A percentile compares a stretch with the other conserved stretches of the same genome.
Evolutionary conservation across 2,329 filamentous ascomycete genomes (phyloP).

Genomic region (Diaporthe citriasiana): DNA sequence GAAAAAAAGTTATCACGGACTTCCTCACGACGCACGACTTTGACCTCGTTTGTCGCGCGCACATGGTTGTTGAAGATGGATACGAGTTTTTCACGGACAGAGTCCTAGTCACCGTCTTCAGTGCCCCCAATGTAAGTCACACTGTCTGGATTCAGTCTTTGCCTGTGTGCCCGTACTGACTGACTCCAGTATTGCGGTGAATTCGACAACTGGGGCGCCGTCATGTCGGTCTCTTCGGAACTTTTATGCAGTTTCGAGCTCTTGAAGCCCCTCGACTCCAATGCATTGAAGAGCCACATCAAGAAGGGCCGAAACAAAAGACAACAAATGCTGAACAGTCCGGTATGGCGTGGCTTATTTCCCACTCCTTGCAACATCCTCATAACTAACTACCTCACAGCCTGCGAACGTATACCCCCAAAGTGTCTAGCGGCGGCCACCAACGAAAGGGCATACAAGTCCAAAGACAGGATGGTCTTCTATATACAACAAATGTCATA

Average conservation of each 20-base stretch:
- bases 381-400: constrained; percentile 29
- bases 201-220: constrained; percentile 98
- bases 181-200: constrained; percentile 88
- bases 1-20: constrained; percentile 97
- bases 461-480: constrained; percentile 17
- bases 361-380: background rate
- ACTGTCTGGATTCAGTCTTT: background rate
- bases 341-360: constrained; percentile 72
- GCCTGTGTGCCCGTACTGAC: constrained; percentile 45
- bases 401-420: constrained; percentile 43
- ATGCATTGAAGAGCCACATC: constrained; percentile 96
- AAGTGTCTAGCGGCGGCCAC: constrained; percentile 40
- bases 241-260: constrained; percentile 97
- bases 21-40: constrained; percentile 96
- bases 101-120: constrained; percentile 96
- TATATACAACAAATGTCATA: constrained; percentile 13
- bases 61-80: constrained; percentile 99
- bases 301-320: constrained; percentile 97
- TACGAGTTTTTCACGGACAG: constrained; percentile 99
- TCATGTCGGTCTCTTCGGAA: constrained; percentile 97
- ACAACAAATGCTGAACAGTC: constrained; percentile 95
- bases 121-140: constrained; percentile 90
- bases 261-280: constrained; percentile 95
- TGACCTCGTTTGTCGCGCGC: constrained; percentile 94
- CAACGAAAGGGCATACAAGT: constrained; percentile 13